A percentile compares a stretch with the other conserved stretches of the same genome.
Evolutionary conservation across 2,329 filamentous ascomycete genomes (phyloP).

Genomic region (Penicillium griseofulvum): DNA sequence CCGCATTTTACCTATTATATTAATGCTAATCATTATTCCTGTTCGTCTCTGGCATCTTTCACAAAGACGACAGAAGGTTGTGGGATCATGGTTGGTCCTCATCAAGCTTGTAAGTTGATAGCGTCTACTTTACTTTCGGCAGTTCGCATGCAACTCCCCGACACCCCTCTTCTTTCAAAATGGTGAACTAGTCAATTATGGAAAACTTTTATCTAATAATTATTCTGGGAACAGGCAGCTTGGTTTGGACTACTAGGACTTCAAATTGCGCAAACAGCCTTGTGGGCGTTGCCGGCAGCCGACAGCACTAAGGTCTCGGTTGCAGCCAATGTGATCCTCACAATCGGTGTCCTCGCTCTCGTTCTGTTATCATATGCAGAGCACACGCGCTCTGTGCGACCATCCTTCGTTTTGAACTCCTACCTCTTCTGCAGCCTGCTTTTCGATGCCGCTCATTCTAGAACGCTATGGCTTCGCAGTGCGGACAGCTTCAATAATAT

Average conservation of each 20-base stretch:
- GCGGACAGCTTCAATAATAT: slow-evolving; percentile 27
- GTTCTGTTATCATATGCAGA: slow-evolving; percentile 47
- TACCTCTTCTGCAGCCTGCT: slow-evolving; percentile 49
- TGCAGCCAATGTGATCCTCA: slow-evolving; percentile 31
- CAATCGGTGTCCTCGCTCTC: slow-evolving; percentile 33
- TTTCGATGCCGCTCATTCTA: slow-evolving; percentile 47
- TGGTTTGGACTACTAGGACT: slow-evolving; percentile 34
- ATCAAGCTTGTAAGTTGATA: slow-evolving; percentile 37
- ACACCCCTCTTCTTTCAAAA: neutral
- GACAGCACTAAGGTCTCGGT: slow-evolving; percentile 37
- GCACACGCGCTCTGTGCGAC: slow-evolving; percentile 46
- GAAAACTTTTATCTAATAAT: slow-evolving; percentile 8
- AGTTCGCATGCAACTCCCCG: neutral
- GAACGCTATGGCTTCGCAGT: slow-evolving; percentile 45
- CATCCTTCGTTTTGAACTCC: slow-evolving; percentile 48
- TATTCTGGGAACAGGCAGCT: slow-evolving; percentile 21
- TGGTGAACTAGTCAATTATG: neutral
- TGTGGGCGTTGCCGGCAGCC: slow-evolving; percentile 36
- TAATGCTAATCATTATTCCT: slow-evolving; percentile 37
- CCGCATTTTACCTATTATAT: slow-evolving; percentile 34
- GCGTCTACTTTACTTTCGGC: neutral
- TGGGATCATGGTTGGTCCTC: slow-evolving; percentile 29
- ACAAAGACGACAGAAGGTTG: slow-evolving; percentile 36
- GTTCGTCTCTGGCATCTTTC: slow-evolving; percentile 38
- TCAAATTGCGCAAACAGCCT: slow-evolving; percentile 38